These are phyloP conservation scores for Zygotorulaspora sp. DNA, from an alignment of 805 yeast species.

Conservation along the genomic window DNA sequence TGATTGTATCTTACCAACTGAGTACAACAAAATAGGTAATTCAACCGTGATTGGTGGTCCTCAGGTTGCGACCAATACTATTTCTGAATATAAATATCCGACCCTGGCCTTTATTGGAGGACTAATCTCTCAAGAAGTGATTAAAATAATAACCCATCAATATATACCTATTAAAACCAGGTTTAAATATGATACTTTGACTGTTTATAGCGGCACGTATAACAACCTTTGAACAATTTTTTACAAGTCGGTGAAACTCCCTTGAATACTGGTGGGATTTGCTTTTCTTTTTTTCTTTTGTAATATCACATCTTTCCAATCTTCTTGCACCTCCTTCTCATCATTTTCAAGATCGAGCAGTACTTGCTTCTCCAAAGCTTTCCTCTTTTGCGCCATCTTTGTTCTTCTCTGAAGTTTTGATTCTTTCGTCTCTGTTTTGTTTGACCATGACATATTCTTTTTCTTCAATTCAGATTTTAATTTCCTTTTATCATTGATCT, in stretches of 20 bases:
- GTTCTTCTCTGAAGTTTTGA: constrained; percentile 58
- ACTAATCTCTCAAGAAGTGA: constrained; percentile 75
- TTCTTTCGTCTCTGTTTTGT: constrained; percentile 60
- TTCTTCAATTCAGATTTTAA: constrained; percentile 43
- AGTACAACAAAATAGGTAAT: neutral
- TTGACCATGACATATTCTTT: constrained; percentile 76
- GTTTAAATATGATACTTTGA: constrained; percentile 68
- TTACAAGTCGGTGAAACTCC: constrained; percentile 58
- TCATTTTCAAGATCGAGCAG: constrained; percentile 41
- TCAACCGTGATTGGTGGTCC: neutral
- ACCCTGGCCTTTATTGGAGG: constrained; percentile 58
- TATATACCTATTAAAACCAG: constrained; percentile 73
- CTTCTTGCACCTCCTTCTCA: constrained; percentile 49
- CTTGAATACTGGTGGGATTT: constrained; percentile 41
- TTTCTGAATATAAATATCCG: constrained; percentile 2
- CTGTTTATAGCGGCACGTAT: constrained; percentile 45
- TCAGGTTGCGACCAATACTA: neutral
- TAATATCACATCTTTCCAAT: constrained; percentile 84
- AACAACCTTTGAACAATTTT: too few species aligned
- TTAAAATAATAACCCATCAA: constrained; percentile 73
- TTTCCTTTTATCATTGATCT: constrained; percentile 35
- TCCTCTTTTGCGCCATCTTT: constrained; percentile 50
- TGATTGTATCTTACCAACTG: constrained; percentile 6
- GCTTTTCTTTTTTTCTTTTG: constrained; percentile 58
- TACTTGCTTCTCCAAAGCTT: constrained; percentile 52